A percentile compares a stretch with the other conserved stretches of the same genome.
Evolutionary conservation across 768 basidiomycete genomes (phyloP).

Genomic region (Mycena chlorophos): DNA sequence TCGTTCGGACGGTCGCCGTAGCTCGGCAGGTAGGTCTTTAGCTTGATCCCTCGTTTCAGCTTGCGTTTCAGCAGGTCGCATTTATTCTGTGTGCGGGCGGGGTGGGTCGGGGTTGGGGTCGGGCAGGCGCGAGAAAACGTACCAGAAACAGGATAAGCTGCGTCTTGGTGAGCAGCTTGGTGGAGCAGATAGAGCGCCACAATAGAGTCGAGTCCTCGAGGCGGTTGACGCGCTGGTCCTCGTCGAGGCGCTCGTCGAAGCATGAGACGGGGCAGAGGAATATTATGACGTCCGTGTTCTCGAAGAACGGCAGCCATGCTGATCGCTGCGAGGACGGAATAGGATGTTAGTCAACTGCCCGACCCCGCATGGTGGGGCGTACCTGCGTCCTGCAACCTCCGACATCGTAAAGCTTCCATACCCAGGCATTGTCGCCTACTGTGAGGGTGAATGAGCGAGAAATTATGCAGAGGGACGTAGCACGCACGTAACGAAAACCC

Average conservation of each 20-base stretch:
- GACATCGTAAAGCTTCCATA: conserved; percentile 78
- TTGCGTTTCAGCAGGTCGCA: conserved; percentile 70
- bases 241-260: conserved; percentile 73
- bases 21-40: conserved; percentile 61
- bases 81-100: conserved; percentile 41
- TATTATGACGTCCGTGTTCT: conserved; percentile 76
- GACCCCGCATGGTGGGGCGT: not conserved
- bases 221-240: conserved; percentile 70
- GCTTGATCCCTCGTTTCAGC: conserved; percentile 54
- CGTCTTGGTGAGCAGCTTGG: conserved; percentile 59
- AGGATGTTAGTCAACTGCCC: conserved; percentile 12
- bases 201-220: conserved; percentile 72
- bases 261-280: conserved; percentile 81
- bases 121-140: not conserved
- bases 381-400: conserved; percentile 72
- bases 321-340: conserved; percentile 65
- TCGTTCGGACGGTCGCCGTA: conserved; percentile 74
- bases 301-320: conserved; percentile 81
- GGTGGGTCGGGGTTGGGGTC: not conserved
- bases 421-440: conserved; percentile 42
- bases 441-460: conserved; percentile 2
- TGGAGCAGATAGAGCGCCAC: conserved; percentile 70
- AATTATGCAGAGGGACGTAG: not conserved
- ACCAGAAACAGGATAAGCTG: conserved; percentile 61
- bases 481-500: conserved; percentile 17